A percentile compares a stretch with the other conserved stretches of the same genome.
phyloP scores from a whole-genome alignment of 192 early-diverging fungal species.

The Kickxella alabastrina region DNA sequence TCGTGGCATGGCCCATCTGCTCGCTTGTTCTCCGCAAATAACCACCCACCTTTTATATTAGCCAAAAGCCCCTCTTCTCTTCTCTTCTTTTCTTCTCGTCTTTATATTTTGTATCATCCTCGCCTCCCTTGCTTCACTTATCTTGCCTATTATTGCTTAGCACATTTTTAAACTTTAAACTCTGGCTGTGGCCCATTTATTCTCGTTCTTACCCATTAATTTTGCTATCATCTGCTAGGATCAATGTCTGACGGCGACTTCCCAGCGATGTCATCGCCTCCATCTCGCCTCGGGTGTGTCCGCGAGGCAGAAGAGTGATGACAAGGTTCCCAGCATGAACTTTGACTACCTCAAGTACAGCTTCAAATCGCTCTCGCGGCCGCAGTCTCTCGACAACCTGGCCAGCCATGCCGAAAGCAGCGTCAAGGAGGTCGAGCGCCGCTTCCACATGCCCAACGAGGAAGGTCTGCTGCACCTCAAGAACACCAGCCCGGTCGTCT shows the following conservation, averaged over 20 bases:
- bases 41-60: too few relatives aligned
- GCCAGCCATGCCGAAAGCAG: slow-evolving; percentile 12
- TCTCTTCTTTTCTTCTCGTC: too few relatives aligned
- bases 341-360: slow-evolving; percentile 53
- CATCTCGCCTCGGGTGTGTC: slow-evolving; percentile 34
- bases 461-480: slow-evolving; percentile 50
- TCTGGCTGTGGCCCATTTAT: too few relatives aligned
- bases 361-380: slow-evolving; percentile 50
- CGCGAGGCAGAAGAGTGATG: slow-evolving; percentile 27
- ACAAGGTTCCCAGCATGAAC: slow-evolving; percentile 43
- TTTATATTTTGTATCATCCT: too few relatives aligned
- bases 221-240: slow-evolving; percentile 25
- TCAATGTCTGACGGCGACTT: slow-evolving; percentile 29
- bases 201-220: too few relatives aligned
- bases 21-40: too few relatives aligned
- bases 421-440: slow-evolving; percentile 45
- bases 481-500: slow-evolving; percentile 47
- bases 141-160: too few relatives aligned
- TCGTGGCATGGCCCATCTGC: too few relatives aligned
- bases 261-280: slow-evolving; percentile 41
- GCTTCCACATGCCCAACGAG: slow-evolving; percentile 54
- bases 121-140: too few relatives aligned
- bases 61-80: too few relatives aligned
- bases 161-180: too few relatives aligned
- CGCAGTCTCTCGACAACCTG: slow-evolving; percentile 43